A percentile compares a stretch with the other conserved stretches of the same genome.
Evolutionary conservation across 2,329 filamentous ascomycete genomes (phyloP).

Genomic region (Claviceps sp.): DNA sequence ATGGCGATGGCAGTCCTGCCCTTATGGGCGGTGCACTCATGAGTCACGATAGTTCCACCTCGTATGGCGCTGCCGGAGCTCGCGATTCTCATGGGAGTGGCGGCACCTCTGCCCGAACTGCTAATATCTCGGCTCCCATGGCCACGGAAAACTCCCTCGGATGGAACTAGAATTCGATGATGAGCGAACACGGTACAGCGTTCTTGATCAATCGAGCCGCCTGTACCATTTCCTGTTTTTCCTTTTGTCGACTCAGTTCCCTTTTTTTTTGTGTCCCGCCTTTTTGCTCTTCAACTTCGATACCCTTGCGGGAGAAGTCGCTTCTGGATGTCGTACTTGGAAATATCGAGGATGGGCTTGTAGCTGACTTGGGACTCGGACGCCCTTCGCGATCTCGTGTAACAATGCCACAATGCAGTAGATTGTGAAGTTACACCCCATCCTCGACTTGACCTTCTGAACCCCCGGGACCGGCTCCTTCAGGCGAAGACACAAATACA

Average conservation of each 20-base stretch:
- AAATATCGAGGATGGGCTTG: not conserved
- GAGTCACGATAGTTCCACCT: slow-evolving; percentile 40
- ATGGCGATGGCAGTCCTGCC: slow-evolving; percentile 36
- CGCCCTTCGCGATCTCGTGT: too few relatives aligned
- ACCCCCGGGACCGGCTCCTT: not conserved
- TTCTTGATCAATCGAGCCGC: slow-evolving; percentile 4
- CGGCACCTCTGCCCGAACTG: slow-evolving; percentile 38
- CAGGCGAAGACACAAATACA: not conserved
- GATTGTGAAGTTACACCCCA: too few relatives aligned
- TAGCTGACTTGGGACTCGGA: not conserved
- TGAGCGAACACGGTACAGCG: not conserved
- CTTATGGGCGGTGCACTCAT: slow-evolving; percentile 59
- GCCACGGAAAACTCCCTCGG: slow-evolving; percentile 90
- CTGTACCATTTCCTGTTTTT: slow-evolving; percentile 10
- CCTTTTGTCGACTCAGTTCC: not conserved
- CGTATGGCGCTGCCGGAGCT: slow-evolving; percentile 35
- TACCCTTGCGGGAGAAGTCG: slow-evolving; percentile 19
- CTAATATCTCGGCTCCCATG: slow-evolving; percentile 74
- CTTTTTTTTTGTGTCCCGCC: slow-evolving; percentile 5
- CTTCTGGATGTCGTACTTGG: slow-evolving; percentile 3
- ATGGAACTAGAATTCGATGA: slow-evolving; percentile 54
- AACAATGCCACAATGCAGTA: too few relatives aligned
- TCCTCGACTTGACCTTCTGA: too few relatives aligned
- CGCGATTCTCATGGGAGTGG: slow-evolving; percentile 56
- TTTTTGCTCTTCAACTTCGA: slow-evolving; percentile 11